These are phyloP conservation scores for Elongisporangium anandrum DNA, from an alignment of 352 stramenopile genomes.

Conservation along the genomic window DNA sequence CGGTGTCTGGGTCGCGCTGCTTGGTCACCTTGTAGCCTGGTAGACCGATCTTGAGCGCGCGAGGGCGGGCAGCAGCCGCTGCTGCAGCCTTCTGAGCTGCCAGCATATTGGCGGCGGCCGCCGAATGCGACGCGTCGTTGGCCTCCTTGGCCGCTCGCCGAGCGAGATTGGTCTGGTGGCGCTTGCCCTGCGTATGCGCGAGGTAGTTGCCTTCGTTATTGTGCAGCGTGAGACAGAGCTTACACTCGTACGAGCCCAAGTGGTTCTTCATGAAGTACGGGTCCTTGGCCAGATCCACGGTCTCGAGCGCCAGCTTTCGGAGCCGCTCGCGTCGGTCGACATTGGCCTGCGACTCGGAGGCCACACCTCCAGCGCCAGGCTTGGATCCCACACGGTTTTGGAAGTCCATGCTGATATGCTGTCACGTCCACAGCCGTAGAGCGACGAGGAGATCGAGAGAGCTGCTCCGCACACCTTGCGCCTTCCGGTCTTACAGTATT, in stretches of 20 bases:
- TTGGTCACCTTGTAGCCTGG: constrained; percentile 98
- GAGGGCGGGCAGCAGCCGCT: constrained; percentile 41
- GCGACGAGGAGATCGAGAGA: neutral
- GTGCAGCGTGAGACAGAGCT: constrained; percentile 98
- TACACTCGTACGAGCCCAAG: constrained; percentile 98
- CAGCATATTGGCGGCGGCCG: constrained; percentile 34
- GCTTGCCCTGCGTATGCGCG: constrained; percentile 98
- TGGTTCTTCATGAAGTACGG: constrained; percentile 99
- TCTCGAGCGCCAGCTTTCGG: constrained; percentile 97
- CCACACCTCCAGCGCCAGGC: constrained; percentile 68
- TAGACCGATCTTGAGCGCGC: constrained; percentile 93
- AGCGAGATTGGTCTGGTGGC: constrained; percentile 97
- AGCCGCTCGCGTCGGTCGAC: constrained; percentile 96
- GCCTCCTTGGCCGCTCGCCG: constrained; percentile 86
- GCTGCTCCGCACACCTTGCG: neutral
- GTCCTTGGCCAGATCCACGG: constrained; percentile 98
- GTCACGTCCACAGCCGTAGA: neutral
- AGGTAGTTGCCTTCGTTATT: constrained; percentile 99
- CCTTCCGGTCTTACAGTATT: neutral
- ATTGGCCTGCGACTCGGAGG: constrained; percentile 74
- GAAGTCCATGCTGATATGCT: constrained; percentile 84
- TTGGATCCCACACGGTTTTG: constrained; percentile 85
- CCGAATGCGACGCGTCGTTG: constrained; percentile 46
- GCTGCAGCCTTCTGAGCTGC: constrained; percentile 34
- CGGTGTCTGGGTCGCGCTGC: constrained; percentile 80